A percentile compares a stretch with the other conserved stretches of the same genome.
These are phyloP conservation scores for Hippophae rhamnoides DNA, from an alignment of 306 rosid genomes.

Conservation along the genomic window DNA sequence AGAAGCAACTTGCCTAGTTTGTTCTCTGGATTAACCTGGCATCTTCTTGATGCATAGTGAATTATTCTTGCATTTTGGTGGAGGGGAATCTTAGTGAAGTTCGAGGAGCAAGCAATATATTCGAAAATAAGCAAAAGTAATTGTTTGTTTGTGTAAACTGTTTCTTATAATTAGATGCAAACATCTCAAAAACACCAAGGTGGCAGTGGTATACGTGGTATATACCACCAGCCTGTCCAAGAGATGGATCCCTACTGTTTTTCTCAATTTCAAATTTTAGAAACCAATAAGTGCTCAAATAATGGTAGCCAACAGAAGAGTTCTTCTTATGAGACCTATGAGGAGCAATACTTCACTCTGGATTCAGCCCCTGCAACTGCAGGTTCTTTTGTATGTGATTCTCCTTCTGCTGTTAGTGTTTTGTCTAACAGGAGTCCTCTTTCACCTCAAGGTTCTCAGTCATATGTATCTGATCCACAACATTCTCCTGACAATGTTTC, in stretches of 20 bases:
- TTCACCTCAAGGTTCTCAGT: slow-evolving; percentile 64
- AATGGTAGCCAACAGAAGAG: slow-evolving; percentile 47
- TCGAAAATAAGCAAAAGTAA: not conserved
- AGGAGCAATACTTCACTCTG: slow-evolving; percentile 52
- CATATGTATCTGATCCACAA: slow-evolving; percentile 60
- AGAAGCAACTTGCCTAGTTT: too few relatives aligned
- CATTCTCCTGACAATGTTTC: slow-evolving; percentile 47
- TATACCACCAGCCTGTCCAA: slow-evolving; percentile 45
- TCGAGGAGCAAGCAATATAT: not conserved
- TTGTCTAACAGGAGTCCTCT: slow-evolving; percentile 60
- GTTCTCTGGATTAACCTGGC: too few relatives aligned
- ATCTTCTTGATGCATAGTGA: slow-evolving; percentile 2
- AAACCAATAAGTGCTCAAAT: slow-evolving; percentile 36
- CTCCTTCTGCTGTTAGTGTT: slow-evolving; percentile 68
- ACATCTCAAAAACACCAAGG: slow-evolving; percentile 37
- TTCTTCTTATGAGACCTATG: slow-evolving; percentile 43
- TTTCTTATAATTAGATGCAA: slow-evolving; percentile 38
- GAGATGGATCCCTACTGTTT: slow-evolving; percentile 29
- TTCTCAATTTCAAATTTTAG: slow-evolving; percentile 40
- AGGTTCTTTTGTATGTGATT: slow-evolving; percentile 35
- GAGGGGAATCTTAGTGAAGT: not conserved
- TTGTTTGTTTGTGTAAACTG: slow-evolving; percentile 11
- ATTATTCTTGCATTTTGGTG: not conserved
- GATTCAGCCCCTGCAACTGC: slow-evolving; percentile 48
- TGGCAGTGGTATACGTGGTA: slow-evolving; percentile 28